Base-by-base conservation (phyloP, 345 rosid species). In the Clarkia xantiana region DNA sequence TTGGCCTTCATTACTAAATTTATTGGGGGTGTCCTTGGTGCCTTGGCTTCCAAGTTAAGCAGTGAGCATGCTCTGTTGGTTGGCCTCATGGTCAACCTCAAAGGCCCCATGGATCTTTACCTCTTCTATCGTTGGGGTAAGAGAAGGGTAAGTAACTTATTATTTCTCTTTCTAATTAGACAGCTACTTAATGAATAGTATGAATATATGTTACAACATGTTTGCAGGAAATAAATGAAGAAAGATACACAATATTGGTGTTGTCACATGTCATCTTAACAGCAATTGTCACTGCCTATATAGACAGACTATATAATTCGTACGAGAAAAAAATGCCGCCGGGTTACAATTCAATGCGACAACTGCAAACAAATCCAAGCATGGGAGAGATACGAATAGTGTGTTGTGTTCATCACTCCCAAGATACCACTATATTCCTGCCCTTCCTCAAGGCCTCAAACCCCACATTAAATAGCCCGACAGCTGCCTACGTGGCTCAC, bases 381-480 rank as follows among this genome's bases (percentile, higher is more conserved):
- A n/a, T 6, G 1, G 38, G 4, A 0, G 71, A 74, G 46, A 41
- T 71, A 12, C 66, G 56, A 8, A 34, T 64, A 9, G 46, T 74
- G 19, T 40, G 56, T 14, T 61, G 79, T 17, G 49, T 70, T 50
- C 67, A 64, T 49, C 0, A 10, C 2, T 71, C 70, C 44, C 59
- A 67, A 2, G 51, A 60, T 44, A 66, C 64, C 25, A 64, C 43
- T 10, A 39, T 68, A 15, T 49, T 61, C 18, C 61, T 70, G 3
- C 11, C 63, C 17, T 49, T 74, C 13, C 59, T 74, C 1, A 60
- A 74, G 57, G 62, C 73, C 8, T 49, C 44, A 0, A 61, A 56
- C 38, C 56, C 65, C 1, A 57, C 49, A 1, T 3, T 0, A 6
- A 0, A 19, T 16, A 0, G 70, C 67, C n/a, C n/a, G n/a, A n/a